These are phyloP conservation scores for Penicillium paxilli DNA, from an alignment of 495 filamentous ascomycete species.

Conservation along the genomic window DNA sequence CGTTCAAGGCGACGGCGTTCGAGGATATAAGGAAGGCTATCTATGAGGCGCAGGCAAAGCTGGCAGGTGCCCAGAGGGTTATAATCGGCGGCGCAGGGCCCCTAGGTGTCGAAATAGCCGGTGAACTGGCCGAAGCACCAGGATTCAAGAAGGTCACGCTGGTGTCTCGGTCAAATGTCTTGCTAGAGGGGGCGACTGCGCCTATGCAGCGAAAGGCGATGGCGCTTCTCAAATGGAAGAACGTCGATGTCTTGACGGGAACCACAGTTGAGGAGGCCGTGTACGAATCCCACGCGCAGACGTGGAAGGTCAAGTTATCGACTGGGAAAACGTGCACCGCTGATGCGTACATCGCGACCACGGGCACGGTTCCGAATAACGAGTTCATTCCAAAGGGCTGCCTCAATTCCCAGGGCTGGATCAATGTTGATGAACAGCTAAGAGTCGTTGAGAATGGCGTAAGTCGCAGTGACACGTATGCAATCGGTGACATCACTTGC, in stretches of 20 bases:
- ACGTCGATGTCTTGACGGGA: slow-evolving; percentile 3
- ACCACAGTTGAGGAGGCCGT: neutral
- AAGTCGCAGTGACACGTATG: slow-evolving; percentile 3
- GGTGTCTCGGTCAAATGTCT: slow-evolving; percentile 1
- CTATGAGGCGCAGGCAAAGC: neutral
- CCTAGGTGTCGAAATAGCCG: slow-evolving; percentile 10
- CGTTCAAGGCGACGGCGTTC: slow-evolving; percentile 5
- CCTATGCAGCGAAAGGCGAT: slow-evolving; percentile 2
- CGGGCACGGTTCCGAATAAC: slow-evolving; percentile 8
- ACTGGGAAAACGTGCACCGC: slow-evolving; percentile 4
- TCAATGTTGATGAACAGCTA: slow-evolving; percentile 8
- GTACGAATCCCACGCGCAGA: slow-evolving; percentile 1
- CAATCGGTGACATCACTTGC: slow-evolving; percentile 9
- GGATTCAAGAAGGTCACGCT: slow-evolving; percentile 1
- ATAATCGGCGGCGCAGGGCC: slow-evolving; percentile 9
- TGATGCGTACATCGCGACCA: slow-evolving; percentile 12
- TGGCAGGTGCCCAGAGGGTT: slow-evolving; percentile 2
- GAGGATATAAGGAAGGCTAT: slow-evolving; percentile 6
- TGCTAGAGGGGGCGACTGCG: slow-evolving; percentile 5
- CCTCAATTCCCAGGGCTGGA: slow-evolving; percentile 4
- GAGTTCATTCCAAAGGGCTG: slow-evolving; percentile 2
- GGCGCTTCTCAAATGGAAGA: neutral
- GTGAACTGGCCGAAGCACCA: slow-evolving; percentile 7
- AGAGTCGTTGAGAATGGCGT: neutral
- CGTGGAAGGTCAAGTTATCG: slow-evolving; percentile 6